Percentiles rank a stretch among this genome's conserved stretches.
Evolutionary conservation across 2,329 filamentous ascomycete genomes (phyloP).

Genomic region (Acrocalymma vagum): DNA sequence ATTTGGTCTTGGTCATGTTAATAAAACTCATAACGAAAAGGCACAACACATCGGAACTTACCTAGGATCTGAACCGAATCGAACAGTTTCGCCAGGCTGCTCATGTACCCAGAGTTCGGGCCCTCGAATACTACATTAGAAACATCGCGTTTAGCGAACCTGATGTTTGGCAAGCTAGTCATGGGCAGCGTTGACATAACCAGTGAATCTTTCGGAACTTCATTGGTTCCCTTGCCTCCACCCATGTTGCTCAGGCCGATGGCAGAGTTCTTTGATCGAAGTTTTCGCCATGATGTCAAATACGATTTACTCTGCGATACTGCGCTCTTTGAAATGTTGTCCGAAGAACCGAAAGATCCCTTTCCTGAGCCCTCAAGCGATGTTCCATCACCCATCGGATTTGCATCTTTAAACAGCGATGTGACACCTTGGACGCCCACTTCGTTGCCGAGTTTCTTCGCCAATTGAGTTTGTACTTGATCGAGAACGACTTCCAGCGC

Average conservation of each 20-base stretch:
- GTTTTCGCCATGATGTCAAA: conserved; percentile 86
- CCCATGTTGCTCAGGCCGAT: conserved; percentile 58
- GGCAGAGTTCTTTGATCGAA: conserved; percentile 87
- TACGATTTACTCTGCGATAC: conserved; percentile 69
- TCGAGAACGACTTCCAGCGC: conserved; percentile 85
- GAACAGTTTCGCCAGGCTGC: conserved; percentile 85
- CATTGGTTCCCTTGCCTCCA: conserved; percentile 47
- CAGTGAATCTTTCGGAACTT: conserved; percentile 64
- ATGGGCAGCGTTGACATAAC: conserved; percentile 65
- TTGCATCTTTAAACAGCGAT: conserved; percentile 78
- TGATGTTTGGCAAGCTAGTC: conserved; percentile 77
- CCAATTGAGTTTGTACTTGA: conserved; percentile 77
- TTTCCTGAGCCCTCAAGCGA: conserved; percentile 33
- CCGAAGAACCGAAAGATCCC: conserved; percentile 37
- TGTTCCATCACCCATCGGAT: conserved; percentile 40
- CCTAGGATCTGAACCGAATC: conserved; percentile 93
- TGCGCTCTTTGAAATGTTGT: conserved; percentile 42
- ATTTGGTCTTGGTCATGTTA: conserved; percentile 76
- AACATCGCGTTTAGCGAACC: conserved; percentile 76
- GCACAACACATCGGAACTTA: conserved; percentile 62
- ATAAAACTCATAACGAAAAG: conserved; percentile 6
- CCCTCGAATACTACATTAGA: conserved; percentile 76
- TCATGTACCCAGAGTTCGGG: conserved; percentile 91
- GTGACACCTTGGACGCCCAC: conserved; percentile 82
- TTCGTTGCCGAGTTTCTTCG: conserved; percentile 90